Base-by-base conservation (phyloP, 345 rosid species). In the Gossypium longicalyx region DNA sequence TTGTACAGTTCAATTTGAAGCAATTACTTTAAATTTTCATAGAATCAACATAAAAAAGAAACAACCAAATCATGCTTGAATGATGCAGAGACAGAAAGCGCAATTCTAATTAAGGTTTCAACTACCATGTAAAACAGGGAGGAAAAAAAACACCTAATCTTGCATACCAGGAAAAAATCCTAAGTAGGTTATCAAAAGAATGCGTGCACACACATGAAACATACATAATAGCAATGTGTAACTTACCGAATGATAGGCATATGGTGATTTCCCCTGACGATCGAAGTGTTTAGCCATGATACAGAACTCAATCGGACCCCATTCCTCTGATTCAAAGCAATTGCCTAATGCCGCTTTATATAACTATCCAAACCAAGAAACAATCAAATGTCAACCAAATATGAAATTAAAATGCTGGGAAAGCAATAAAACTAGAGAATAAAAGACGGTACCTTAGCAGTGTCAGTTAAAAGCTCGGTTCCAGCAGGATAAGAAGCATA, bases 401-500 rank as follows among this genome's bases (percentile, higher is more conserved):
- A 54, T 57, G n/a, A 71, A 29, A 22, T 71, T 67, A 52, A 2
- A 51, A 65, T 41, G 13, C 44, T 15, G 22, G 22, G 53, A 34
- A 63, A 5, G 9, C 13, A 63, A 38, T 7, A 23, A 52, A 17
- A 41, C 12, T 12, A 52, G 19, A 58, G 8, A 12, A 34, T 12
- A 9, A 3, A 64, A 67, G 67, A 41, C 45, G 57, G 47, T 2
- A 91, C 94, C 91, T 93, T 93, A 8, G 88, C 77, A 25, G 96
- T 80, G 81, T 95, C 98, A 0, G 94, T 86, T 53, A 93, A 77
- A 79, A 95, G 89, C 79, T 93, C 99, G 6, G 98, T 95, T 52
- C 99, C 99, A 58, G 94, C 91, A 2, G 98, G 99, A 72, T 91
- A 95, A 19, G 99, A 84, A 27, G 91, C 98, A 82, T 84, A 94